Evolutionary conservation across 352 stramenopile species (phyloP), one percentile per base, ranked within the genome.

Genomic region (Pythium phragmitis): DNA sequence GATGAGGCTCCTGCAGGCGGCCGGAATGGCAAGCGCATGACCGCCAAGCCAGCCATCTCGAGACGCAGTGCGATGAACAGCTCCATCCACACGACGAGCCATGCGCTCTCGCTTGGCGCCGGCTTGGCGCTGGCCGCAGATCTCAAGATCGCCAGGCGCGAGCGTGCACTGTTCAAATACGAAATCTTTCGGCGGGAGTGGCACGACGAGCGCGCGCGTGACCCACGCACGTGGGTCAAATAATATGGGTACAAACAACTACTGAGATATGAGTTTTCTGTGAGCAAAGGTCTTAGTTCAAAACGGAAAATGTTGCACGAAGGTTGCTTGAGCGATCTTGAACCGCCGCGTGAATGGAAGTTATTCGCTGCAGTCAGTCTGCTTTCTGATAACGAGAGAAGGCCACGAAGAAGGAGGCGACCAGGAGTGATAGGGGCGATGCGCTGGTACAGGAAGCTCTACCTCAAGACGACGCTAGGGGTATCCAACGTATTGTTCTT

Each of bases 141-240:
- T 52, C 66, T 82, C 53, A 93, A 93, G 69, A 86, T 93, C 47
- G 75, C 80, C 4, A 72, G 82, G 4, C 75, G 72, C 14, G 86
- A 92, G 67, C 72, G 63, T 21, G 74, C 75, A 19, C 63, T 95
- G 60, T 91, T 87, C 52, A 79, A 82, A 47, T 93, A 87, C 62
- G 86, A 95, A 60, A 80, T 82, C 14, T 92, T 93, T 48, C 84
- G 84, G 12, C 74, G 73, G 45, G 70, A 82, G 52, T 93, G 80
- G 84, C 69, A 87, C 63, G 84, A 93, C 51, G 84, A 92, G 68
- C 70, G 65, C 43, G 84, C 84, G 45, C 74, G 81, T 9, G 72
- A 85, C 45, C 65, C 75, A 50, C 77, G 68, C 45, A 86, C 77
- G 12, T 92, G 81, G 75, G 70, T 87, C 19, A 63, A 70, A 45